A percentile compares a stretch with the other conserved stretches of the same genome.
Evolutionary conservation across 495 filamentous ascomycete species (phyloP).

Genomic region (Diplogelasinospora grovesii): DNA sequence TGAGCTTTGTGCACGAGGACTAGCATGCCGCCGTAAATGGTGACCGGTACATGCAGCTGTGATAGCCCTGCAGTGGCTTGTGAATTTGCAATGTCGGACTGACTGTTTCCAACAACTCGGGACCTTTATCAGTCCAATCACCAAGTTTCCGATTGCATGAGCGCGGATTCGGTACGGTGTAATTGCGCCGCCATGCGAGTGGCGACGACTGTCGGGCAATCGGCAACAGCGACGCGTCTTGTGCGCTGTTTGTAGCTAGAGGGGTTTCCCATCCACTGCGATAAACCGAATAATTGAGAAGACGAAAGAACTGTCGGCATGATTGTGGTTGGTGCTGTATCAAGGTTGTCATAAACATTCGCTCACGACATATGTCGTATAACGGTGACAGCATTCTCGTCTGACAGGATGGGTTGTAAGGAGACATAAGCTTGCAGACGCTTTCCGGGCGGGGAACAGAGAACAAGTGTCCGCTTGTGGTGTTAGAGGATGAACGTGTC

Average conservation of each 20-base stretch:
- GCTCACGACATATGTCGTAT: constrained; percentile 20
- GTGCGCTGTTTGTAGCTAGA: too few species aligned
- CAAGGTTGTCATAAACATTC: too few species aligned
- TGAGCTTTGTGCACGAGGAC: too few species aligned
- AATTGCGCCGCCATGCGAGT: too few species aligned
- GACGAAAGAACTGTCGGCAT: too few species aligned
- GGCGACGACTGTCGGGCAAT: too few species aligned
- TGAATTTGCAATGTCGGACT: constrained; percentile 3
- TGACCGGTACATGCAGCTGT: constrained; percentile 4
- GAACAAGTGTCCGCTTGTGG: constrained; percentile 3
- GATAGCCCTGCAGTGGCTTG: constrained; percentile 11
- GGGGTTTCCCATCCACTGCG: too few species aligned
- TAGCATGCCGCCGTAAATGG: constrained; percentile 1
- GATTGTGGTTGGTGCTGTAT: too few species aligned
- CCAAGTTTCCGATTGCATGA: background rate
- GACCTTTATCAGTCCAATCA: constrained; percentile 11
- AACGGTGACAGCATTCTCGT: constrained; percentile 4
- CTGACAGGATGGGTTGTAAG: background rate
- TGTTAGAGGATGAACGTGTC: background rate
- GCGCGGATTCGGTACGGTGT: background rate
- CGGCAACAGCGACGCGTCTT: too few species aligned
- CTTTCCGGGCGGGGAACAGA: constrained; percentile 7
- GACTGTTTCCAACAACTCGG: constrained; percentile 8
- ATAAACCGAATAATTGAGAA: too few species aligned
- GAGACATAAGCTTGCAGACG: constrained; percentile 1